Conservation (phyloP, 2,329 filamentous ascomycete species). For the Emmonsia crescens region DNA sequence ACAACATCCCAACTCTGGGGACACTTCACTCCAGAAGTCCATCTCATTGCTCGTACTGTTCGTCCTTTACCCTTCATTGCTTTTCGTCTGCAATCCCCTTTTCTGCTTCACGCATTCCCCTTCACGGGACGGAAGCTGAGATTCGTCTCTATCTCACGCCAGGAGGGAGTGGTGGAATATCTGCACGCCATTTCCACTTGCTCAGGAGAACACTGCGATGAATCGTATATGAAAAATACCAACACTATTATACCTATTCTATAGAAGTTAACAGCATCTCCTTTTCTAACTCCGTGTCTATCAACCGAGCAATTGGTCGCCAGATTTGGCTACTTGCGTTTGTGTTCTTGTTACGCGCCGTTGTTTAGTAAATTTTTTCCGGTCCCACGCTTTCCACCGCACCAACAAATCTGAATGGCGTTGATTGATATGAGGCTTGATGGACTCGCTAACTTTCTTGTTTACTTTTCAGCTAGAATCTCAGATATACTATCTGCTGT, state of each 20-base stretch:
- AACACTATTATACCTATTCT: not conserved
- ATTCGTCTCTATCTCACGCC: not conserved
- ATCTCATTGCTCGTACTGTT: not conserved
- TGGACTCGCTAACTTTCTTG: not conserved
- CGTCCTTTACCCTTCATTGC: not conserved
- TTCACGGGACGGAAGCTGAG: not conserved
- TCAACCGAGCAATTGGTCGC: not conserved
- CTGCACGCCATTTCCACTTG: not conserved
- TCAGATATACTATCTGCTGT: not conserved
- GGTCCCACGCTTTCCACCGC: not conserved
- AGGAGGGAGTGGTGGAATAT: not conserved
- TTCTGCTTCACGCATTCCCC: not conserved
- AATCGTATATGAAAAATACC: not conserved
- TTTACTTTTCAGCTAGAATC: not conserved
- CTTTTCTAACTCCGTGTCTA: not conserved
- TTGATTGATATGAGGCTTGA: not conserved
- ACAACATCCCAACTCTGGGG: not conserved
- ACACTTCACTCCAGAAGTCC: not conserved
- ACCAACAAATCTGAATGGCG: not conserved
- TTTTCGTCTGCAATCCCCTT: not conserved
- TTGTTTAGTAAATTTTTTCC: not conserved
- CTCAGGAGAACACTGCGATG: not conserved
- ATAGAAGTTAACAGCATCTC: not conserved
- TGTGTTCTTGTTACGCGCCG: not conserved
- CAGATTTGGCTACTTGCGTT: not conserved